phyloP scores from a whole-genome alignment of 192 early-diverging fungal species.

The Radiomyces spectabilis region DNA sequence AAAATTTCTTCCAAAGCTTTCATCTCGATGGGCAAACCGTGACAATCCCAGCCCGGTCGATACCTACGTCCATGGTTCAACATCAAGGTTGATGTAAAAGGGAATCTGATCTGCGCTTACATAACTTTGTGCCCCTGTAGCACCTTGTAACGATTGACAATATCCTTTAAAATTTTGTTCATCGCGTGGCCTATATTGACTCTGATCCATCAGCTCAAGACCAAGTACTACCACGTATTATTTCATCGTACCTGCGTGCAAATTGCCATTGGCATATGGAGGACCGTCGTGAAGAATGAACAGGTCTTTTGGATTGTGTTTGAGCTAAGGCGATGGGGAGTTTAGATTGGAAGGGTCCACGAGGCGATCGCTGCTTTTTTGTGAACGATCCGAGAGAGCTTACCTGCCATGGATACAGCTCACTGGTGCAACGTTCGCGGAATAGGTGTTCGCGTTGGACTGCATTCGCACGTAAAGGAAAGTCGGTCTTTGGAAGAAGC shows the following conservation, averaged over 20 bases:
- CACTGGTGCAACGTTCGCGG: constrained; percentile 52
- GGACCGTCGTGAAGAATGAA: constrained; percentile 80
- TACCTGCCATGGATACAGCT: constrained; percentile 70
- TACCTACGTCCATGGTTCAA: constrained; percentile 33
- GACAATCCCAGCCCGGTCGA: constrained; percentile 75
- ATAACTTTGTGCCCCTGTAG: constrained; percentile 62
- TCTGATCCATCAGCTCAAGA: neutral
- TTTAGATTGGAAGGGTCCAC: too few relatives aligned
- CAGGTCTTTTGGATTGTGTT: constrained; percentile 55
- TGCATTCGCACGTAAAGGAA: constrained; percentile 60
- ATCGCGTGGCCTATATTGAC: constrained; percentile 52
- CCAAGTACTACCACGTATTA: too few relatives aligned
- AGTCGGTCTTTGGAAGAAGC: constrained; percentile 62
- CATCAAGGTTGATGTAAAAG: neutral
- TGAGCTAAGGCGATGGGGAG: constrained; percentile 28
- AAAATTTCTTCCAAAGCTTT: constrained; percentile 62
- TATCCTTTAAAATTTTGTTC: constrained; percentile 80
- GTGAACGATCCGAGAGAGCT: too few relatives aligned
- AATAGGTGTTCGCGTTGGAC: constrained; percentile 50
- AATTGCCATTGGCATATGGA: constrained; percentile 72
- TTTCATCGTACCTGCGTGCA: constrained; percentile 49
- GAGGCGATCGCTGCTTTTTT: too few relatives aligned
- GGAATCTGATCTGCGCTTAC: constrained; percentile 19
- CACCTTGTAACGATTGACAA: constrained; percentile 66
- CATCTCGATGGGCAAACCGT: constrained; percentile 75